Base-by-base conservation (phyloP, 257 asterid genomes). In the Ilex asprella region DNA sequence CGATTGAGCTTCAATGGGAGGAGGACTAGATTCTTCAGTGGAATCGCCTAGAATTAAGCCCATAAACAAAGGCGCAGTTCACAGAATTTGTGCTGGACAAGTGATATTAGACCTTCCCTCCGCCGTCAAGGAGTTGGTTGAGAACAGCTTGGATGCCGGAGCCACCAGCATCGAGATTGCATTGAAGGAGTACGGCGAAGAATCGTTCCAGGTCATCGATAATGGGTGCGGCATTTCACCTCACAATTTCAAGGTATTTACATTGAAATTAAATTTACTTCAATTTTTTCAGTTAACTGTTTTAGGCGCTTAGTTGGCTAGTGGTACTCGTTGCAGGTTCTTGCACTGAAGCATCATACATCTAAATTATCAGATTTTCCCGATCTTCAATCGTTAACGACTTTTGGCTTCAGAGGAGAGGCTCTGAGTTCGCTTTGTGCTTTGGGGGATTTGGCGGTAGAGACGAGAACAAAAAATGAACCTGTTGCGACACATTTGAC, bases 61-160 rank as follows among this genome's bases (percentile, higher is more conserved):
- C 29, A 85, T 93, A 67, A 78, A 76, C 73, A 93, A 81, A 66
- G 77, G 80, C 52, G 85, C 82, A 5, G 96, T 85, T 66, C 96
- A 87, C 77, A 76, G 89, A 29, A 89, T 93, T 53, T 85, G 91
- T 74, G 83, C 99, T 10, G 97, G 99, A 7, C 97, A 93, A 71
- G 97, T 93, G 56, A 89, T 93, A 43, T 13, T 93, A 7, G 97
- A 85, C 87, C 95, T 93, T 55, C 78, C 97, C 32, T 89, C 99
- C 41, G 97, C 97, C 49, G 96, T 93, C 60, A 93, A 89, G 88
- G 99, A 89, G 81, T 92, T 93, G 70, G 94, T 93, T 12, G 99
- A 93, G 81, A 93, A 93, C 86, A 93, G 99, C 92, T 83, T 93
- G 58, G 99, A 93, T 57, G 95, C 96, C 64, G 94, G 95, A 72